A percentile compares a stretch with the other conserved stretches of the same genome.
Evolutionary conservation across 1,284 basidiomycete species (phyloP).

Genomic region (Trametes hirsuta): DNA sequence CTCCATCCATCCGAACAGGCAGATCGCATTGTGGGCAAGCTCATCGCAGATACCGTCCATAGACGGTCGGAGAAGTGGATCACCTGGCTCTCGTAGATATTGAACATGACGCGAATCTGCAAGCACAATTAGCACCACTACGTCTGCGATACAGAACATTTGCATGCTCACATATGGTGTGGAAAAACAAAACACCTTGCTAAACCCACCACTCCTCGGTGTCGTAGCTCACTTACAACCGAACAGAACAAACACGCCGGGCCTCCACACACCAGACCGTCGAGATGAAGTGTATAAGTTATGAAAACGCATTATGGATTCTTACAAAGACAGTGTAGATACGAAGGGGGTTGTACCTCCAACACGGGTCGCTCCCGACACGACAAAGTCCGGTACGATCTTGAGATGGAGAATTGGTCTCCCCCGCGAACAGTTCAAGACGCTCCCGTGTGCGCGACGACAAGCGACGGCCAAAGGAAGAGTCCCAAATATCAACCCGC

Average conservation of each 20-base stretch:
- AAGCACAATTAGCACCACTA: too few species aligned
- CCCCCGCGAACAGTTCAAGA: slow-evolving; percentile 59
- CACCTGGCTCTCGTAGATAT: slow-evolving; percentile 49
- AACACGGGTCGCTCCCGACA: slow-evolving; percentile 58
- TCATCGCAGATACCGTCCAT: slow-evolving; percentile 48
- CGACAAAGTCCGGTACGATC: slow-evolving; percentile 42
- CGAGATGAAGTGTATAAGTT: too few species aligned
- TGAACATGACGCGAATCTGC: not conserved
- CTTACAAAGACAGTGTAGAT: not conserved
- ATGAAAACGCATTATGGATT: not conserved
- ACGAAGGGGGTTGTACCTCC: slow-evolving; percentile 43
- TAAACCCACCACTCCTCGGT: too few species aligned
- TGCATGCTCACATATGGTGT: too few species aligned
- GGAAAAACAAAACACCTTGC: too few species aligned
- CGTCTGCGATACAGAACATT: too few species aligned
- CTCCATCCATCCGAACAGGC: slow-evolving; percentile 61
- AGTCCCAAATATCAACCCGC: slow-evolving; percentile 71
- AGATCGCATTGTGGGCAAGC: slow-evolving; percentile 53
- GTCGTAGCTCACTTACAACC: too few species aligned
- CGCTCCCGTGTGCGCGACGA: slow-evolving; percentile 38
- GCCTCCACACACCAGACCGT: too few species aligned
- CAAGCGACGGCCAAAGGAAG: slow-evolving; percentile 27
- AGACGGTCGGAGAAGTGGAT: slow-evolving; percentile 47
- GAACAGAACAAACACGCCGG: too few species aligned
- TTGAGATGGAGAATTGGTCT: slow-evolving; percentile 51